Conservation (phyloP, 208 protist species). For the Acanthamoeba triangularis region DNA sequence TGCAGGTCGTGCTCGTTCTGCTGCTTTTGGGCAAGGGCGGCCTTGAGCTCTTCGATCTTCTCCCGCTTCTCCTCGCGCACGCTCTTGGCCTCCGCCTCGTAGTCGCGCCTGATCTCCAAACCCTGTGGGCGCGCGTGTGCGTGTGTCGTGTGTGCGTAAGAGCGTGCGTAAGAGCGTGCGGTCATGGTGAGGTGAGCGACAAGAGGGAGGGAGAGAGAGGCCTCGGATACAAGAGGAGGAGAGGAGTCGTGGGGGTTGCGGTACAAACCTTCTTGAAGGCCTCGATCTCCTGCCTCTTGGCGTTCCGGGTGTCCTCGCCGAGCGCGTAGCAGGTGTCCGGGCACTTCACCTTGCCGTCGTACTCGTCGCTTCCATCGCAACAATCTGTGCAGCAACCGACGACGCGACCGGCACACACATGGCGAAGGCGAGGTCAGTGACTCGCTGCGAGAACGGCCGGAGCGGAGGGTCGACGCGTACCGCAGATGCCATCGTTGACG, state of each 20-base stretch:
- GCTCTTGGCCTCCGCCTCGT: not conserved
- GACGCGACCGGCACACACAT: not conserved
- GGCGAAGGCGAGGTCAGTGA: not conserved
- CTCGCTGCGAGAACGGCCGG: slow-evolving; percentile 36
- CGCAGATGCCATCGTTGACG: slow-evolving; percentile 96
- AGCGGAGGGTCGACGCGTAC: slow-evolving; percentile 41
- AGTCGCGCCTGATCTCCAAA: slow-evolving; percentile 46
- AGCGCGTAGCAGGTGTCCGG: slow-evolving; percentile 89
- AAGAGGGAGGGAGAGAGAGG: too few species aligned
- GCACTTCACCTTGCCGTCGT: slow-evolving; percentile 83
- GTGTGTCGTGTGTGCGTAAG: not conserved
- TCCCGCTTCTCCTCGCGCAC: slow-evolving; percentile 28
- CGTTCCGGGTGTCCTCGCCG: slow-evolving; percentile 67
- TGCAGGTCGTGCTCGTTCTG: not conserved
- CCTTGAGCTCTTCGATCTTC: slow-evolving; percentile 52
- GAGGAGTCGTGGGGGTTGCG: not conserved
- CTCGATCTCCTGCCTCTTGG: slow-evolving; percentile 73
- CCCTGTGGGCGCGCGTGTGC: not conserved
- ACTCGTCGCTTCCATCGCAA: slow-evolving; percentile 96
- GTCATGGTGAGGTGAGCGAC: not conserved
- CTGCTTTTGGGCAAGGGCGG: not conserved
- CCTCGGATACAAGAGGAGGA: not conserved
- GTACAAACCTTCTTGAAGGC: slow-evolving; percentile 70
- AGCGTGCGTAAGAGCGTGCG: not conserved
- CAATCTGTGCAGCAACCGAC: slow-evolving; percentile 89